phyloP scores from a whole-genome alignment of 805 yeast genomes.

The Saturnispora gosingensis region DNA sequence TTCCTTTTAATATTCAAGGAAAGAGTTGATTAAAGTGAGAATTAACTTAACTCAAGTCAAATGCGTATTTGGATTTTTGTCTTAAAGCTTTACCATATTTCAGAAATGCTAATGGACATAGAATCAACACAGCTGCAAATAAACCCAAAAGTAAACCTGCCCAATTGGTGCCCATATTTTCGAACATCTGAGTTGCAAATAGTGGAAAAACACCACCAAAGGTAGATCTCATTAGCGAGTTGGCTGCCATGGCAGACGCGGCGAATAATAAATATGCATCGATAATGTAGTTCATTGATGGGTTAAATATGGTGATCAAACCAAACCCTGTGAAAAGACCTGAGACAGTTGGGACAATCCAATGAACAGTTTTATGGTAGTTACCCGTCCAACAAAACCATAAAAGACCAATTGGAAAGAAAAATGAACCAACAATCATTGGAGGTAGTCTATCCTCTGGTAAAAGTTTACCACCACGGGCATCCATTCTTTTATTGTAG shows the following conservation, averaged over 20 bases:
- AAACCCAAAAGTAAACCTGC: conserved; percentile 67
- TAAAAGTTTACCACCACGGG: conserved; percentile 49
- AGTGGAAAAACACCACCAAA: conserved; percentile 49
- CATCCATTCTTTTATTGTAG: conserved; percentile 38
- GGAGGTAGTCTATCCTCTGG: conserved; percentile 79
- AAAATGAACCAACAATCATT: conserved; percentile 61
- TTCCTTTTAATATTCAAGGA: neutral
- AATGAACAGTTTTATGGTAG: conserved; percentile 59
- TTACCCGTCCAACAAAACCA: conserved; percentile 89
- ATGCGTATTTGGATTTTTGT: conserved; percentile 48
- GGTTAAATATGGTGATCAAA: conserved; percentile 54
- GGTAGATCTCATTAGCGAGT: conserved; percentile 57
- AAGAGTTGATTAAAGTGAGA: neutral
- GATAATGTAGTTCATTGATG: conserved; percentile 61
- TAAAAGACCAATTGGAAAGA: conserved; percentile 69
- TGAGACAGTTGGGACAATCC: conserved; percentile 71
- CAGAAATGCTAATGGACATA: conserved; percentile 61
- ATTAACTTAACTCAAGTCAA: conserved; percentile 12
- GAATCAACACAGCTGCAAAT: conserved; percentile 45
- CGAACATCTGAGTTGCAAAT: conserved; percentile 64
- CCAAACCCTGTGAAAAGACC: conserved; percentile 63
- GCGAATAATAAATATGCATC: conserved; percentile 64
- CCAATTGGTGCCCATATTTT: conserved; percentile 63
- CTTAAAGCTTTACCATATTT: conserved; percentile 50
- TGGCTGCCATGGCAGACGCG: conserved; percentile 72